Conservation (phyloP, 139 green algal genomes). For the Coccomyxa sp. region DNA sequence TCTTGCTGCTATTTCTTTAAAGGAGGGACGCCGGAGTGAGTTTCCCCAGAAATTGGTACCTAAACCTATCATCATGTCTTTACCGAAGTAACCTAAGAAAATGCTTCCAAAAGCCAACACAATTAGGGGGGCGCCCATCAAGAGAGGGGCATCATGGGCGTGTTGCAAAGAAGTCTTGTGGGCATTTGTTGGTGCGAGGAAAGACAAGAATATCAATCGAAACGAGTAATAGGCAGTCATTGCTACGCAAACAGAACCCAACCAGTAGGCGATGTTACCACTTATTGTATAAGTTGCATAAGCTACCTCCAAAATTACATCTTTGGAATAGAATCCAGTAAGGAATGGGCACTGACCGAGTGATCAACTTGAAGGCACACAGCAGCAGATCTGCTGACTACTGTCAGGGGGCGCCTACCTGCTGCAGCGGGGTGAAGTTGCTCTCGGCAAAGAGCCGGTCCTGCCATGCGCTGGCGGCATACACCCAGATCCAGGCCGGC, state of each 20-base stretch:
- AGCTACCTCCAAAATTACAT: slow-evolving; percentile 53
- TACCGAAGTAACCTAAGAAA: slow-evolving; percentile 58
- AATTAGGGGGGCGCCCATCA: slow-evolving; percentile 53
- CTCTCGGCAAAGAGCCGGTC: slow-evolving; percentile 19
- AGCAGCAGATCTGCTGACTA: too few relatives aligned
- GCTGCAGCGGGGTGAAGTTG: slow-evolving; percentile 12
- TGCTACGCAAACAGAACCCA: slow-evolving; percentile 47
- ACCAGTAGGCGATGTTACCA: slow-evolving; percentile 54
- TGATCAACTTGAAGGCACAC: too few relatives aligned
- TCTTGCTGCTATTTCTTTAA: too few relatives aligned
- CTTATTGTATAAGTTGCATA: slow-evolving; percentile 47
- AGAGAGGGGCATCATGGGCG: slow-evolving; percentile 46
- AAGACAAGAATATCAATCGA: slow-evolving; percentile 52
- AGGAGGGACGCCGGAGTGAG: too few relatives aligned
- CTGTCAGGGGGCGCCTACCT: neutral
- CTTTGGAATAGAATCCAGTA: slow-evolving; percentile 66
- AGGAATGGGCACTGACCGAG: slow-evolving; percentile 56
- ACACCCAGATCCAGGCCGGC: slow-evolving; percentile 14
- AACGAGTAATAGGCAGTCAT: slow-evolving; percentile 67
- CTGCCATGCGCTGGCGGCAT: slow-evolving; percentile 18
- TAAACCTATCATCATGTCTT: slow-evolving; percentile 65
- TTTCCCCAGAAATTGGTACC: slow-evolving; percentile 58
- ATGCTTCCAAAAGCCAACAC: slow-evolving; percentile 51
- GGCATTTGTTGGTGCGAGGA: slow-evolving; percentile 35
- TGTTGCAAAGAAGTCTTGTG: slow-evolving; percentile 33